Percentiles rank a stretch among this genome's conserved stretches.
These are phyloP conservation scores for Sphaerulina vaccinii DNA, from an alignment of 2,329 filamentous ascomycete species.

Conservation along the genomic window DNA sequence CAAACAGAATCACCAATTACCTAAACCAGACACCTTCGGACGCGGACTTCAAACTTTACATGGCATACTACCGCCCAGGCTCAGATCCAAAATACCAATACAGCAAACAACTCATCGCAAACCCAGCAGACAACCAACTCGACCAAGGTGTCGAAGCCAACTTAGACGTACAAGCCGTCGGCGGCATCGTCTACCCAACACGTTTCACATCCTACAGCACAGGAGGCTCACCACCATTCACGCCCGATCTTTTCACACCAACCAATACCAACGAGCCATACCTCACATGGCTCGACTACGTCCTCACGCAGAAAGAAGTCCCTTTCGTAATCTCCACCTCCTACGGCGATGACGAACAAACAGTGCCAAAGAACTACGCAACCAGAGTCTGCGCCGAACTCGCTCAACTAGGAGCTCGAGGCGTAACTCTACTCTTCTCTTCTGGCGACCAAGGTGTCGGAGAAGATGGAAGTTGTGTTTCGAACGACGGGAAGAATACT, in stretches of 20 bases:
- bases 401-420: constrained; percentile 62
- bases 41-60: constrained; percentile 21
- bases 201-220: constrained; percentile 60
- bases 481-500: constrained; percentile 47
- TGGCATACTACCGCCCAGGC: constrained; percentile 16
- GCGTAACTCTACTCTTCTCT: constrained; percentile 62
- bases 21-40: constrained; percentile 43
- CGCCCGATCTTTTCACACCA: constrained; percentile 47
- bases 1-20: constrained; percentile 48
- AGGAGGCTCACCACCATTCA: constrained; percentile 51
- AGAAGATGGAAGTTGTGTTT: constrained; percentile 41
- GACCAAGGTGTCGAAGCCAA: constrained; percentile 57
- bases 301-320: constrained; percentile 55
- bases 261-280: constrained; percentile 65
- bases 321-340: constrained; percentile 64
- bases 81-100: constrained; percentile 21
- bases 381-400: constrained; percentile 62
- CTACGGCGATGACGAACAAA: constrained; percentile 66
- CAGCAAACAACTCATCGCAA: constrained; percentile 57
- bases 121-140: constrained; percentile 56
- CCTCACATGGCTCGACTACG: constrained; percentile 59
- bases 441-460: constrained; percentile 63
- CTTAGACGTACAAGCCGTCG: constrained; percentile 53
- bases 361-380: constrained; percentile 59
- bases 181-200: constrained; percentile 40